Conservation (phyloP, 2,329 filamentous ascomycete genomes). For the Coleophoma eucalyptorum region DNA sequence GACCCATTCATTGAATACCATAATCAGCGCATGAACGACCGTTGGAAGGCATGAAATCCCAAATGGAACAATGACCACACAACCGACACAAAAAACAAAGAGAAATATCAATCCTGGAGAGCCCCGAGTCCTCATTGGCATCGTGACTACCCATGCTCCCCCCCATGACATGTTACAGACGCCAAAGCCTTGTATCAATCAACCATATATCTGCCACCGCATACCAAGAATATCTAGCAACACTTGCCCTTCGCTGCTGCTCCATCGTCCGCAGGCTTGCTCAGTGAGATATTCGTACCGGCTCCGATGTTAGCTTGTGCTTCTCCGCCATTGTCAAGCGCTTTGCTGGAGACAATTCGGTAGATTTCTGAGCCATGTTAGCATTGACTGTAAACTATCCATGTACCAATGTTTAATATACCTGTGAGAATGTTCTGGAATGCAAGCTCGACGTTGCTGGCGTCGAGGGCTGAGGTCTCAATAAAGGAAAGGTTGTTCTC, state of each 20-base stretch:
- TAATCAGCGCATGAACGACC: slow-evolving; percentile 6
- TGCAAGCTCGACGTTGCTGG: slow-evolving; percentile 97
- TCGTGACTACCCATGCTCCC: slow-evolving; percentile 20
- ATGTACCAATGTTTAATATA: slow-evolving; percentile 39
- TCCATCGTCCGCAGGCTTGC: slow-evolving; percentile 73
- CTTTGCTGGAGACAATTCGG: slow-evolving; percentile 97
- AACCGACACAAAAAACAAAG: slow-evolving; percentile 3
- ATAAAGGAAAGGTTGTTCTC: slow-evolving; percentile 99
- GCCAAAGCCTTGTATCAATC: slow-evolving; percentile 23
- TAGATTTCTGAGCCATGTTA: slow-evolving; percentile 76
- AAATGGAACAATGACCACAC: slow-evolving; percentile 2
- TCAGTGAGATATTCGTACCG: slow-evolving; percentile 81
- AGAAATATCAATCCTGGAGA: slow-evolving; percentile 6
- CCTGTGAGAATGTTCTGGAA: slow-evolving; percentile 99
- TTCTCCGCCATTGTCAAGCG: slow-evolving; percentile 83
- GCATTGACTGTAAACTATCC: background rate
- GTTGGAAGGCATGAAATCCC: slow-evolving; percentile 6
- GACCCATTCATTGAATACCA: slow-evolving; percentile 7
- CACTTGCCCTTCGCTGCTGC: slow-evolving; percentile 78
- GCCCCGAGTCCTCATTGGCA: slow-evolving; percentile 8
- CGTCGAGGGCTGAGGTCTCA: slow-evolving; percentile 96
- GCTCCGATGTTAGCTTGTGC: slow-evolving; percentile 75
- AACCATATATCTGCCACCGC: slow-evolving; percentile 18
- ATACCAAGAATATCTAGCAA: slow-evolving; percentile 51
- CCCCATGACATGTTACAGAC: slow-evolving; percentile 23